Conservation (phyloP, 306 rosid genomes). For the Citrullus amarus region DNA sequence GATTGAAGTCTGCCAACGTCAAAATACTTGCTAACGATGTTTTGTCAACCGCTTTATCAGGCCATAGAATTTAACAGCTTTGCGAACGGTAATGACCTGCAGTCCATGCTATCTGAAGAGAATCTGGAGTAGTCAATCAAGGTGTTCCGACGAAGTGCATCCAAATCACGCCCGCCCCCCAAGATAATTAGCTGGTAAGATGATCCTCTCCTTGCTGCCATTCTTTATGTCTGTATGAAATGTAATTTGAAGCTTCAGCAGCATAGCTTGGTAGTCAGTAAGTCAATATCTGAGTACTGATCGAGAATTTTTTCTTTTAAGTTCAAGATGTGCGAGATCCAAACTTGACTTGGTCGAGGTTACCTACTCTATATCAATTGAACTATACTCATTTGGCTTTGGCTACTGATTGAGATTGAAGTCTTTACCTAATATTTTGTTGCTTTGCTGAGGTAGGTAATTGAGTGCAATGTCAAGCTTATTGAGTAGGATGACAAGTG, state of each 20-base stretch:
- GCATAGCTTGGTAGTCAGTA: neutral
- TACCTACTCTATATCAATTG: too few species aligned
- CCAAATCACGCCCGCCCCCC: slow-evolving; percentile 49
- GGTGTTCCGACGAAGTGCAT: slow-evolving; percentile 43
- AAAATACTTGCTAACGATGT: slow-evolving; percentile 77
- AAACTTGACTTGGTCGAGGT: too few species aligned
- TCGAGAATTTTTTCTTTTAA: neutral
- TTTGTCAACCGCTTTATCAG: slow-evolving; percentile 80
- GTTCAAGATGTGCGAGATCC: too few species aligned
- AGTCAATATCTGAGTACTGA: neutral
- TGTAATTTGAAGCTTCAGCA: neutral
- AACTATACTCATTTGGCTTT: too few species aligned
- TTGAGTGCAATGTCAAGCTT: neutral
- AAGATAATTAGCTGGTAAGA: slow-evolving; percentile 24
- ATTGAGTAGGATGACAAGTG: neutral
- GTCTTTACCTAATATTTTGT: neutral
- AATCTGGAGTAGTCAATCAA: slow-evolving; percentile 30
- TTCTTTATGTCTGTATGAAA: neutral
- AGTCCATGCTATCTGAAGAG: slow-evolving; percentile 71
- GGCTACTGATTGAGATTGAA: neutral
- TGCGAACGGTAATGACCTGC: slow-evolving; percentile 84
- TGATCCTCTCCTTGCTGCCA: neutral
- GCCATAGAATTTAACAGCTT: slow-evolving; percentile 92
- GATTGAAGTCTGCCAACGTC: neutral
- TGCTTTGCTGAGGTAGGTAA: neutral